Evolutionary conservation across 2,329 filamentous ascomycete genomes (phyloP).

Genomic region (Chaetomium sp.): DNA sequence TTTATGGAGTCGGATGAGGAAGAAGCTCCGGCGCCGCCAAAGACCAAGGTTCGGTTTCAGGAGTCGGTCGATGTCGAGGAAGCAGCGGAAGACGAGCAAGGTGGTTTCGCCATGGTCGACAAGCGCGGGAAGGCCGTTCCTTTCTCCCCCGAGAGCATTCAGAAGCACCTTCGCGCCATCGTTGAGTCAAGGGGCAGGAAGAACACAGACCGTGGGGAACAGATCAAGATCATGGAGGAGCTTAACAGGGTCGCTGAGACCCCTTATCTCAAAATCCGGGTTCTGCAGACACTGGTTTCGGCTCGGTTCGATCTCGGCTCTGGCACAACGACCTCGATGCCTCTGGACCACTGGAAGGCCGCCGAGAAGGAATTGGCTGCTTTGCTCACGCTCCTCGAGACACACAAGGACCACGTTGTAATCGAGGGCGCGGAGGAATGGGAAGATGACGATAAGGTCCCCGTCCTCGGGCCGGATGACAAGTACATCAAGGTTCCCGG

Average conservation of each 20-base stretch:
- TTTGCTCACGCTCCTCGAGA: conserved; percentile 77
- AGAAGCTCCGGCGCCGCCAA: conserved; percentile 57
- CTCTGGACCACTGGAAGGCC: conserved; percentile 94
- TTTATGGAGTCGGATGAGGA: conserved; percentile 87
- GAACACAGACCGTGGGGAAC: conserved; percentile 93
- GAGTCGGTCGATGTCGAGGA: conserved; percentile 53
- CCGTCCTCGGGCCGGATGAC: conserved; percentile 70
- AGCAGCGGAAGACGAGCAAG: conserved; percentile 63
- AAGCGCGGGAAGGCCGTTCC: conserved; percentile 85
- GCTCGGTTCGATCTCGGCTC: conserved; percentile 91
- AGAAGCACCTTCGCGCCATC: conserved; percentile 92
- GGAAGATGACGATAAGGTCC: conserved; percentile 97
- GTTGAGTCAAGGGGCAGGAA: conserved; percentile 97
- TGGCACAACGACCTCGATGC: conserved; percentile 78
- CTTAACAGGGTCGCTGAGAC: conserved; percentile 84
- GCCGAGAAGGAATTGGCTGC: conserved; percentile 83
- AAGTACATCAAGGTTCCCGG: conserved; percentile 88
- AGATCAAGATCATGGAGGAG: conserved; percentile 98
- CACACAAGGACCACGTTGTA: conserved; percentile 79
- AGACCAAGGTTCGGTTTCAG: conserved; percentile 51
- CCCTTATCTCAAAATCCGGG: conserved; percentile 91
- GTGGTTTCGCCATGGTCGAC: conserved; percentile 87
- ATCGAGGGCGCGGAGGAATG: conserved; percentile 94
- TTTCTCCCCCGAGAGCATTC: conserved; percentile 96
- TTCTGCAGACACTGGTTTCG: conserved; percentile 87